A percentile compares a stretch with the other conserved stretches of the same genome.
These are phyloP conservation scores for Euphrasia arctica DNA, from an alignment of 305 asterid species.

Conservation along the genomic window DNA sequence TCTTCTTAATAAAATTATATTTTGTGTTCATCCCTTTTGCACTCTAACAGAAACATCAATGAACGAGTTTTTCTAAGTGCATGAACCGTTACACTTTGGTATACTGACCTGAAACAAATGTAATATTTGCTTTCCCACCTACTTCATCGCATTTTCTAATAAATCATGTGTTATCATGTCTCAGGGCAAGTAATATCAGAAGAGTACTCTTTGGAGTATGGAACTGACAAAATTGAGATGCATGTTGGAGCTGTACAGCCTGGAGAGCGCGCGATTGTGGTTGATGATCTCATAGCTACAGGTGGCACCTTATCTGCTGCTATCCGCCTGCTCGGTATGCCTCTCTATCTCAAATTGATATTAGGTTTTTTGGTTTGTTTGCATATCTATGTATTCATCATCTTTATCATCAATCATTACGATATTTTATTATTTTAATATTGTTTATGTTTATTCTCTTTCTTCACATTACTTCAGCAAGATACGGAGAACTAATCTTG, in stretches of 20 bases:
- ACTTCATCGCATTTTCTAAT: neutral
- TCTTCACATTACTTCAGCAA: too few species aligned
- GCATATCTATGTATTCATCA: neutral
- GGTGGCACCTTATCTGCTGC: slow-evolving; percentile 94
- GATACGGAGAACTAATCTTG: neutral
- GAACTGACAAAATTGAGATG: slow-evolving; percentile 94
- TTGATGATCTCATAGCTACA: slow-evolving; percentile 95
- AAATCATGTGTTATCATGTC: slow-evolving; percentile 19
- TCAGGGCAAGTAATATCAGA: slow-evolving; percentile 91
- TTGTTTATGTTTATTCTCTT: too few species aligned
- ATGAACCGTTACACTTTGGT: neutral
- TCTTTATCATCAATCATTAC: neutral
- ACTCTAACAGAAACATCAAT: neutral
- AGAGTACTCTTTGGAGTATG: slow-evolving; percentile 92
- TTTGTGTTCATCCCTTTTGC: too few species aligned
- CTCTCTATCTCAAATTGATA: slow-evolving; percentile 4
- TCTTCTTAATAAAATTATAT: too few species aligned
- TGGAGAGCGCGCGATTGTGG: slow-evolving; percentile 79
- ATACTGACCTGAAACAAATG: neutral
- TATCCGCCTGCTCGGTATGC: slow-evolving; percentile 73
- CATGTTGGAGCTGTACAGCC: slow-evolving; percentile 92
- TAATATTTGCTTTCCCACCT: too few species aligned
- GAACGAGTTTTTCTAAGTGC: neutral
- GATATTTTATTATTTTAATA: neutral
- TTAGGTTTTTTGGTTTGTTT: neutral